These are phyloP conservation scores for Phialophora macrospora DNA, from an alignment of 2,329 filamentous ascomycete species.

Conservation along the genomic window DNA sequence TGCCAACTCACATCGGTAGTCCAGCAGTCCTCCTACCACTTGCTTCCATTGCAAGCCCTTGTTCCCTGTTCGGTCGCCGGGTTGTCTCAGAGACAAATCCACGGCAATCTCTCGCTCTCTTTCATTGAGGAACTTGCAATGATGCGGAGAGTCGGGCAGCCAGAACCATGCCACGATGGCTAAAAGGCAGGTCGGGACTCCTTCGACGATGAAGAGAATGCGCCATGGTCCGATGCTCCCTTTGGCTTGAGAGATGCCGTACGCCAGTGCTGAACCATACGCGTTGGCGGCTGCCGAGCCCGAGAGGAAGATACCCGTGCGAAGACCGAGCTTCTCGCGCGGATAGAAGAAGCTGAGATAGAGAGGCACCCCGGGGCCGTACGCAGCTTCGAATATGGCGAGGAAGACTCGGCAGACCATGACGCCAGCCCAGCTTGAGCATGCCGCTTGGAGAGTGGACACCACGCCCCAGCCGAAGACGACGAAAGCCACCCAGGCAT, in stretches of 20 bases:
- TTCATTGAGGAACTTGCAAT: constrained; percentile 50
- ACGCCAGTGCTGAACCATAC: constrained; percentile 49
- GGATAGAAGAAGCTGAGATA: constrained; percentile 65
- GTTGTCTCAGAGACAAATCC: constrained; percentile 37
- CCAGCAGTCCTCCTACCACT: constrained; percentile 51
- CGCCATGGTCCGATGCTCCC: constrained; percentile 65
- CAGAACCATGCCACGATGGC: constrained; percentile 60
- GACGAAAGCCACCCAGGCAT: constrained; percentile 38
- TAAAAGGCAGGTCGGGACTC: constrained; percentile 63
- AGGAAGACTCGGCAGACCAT: constrained; percentile 47
- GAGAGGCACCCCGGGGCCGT: constrained; percentile 54
- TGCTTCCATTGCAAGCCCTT: constrained; percentile 53
- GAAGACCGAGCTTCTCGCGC: constrained; percentile 61
- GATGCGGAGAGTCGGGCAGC: constrained; percentile 53
- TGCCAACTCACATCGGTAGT: constrained; percentile 54
- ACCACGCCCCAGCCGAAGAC: constrained; percentile 41
- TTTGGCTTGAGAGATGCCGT: constrained; percentile 63
- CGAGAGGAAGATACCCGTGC: constrained; percentile 58
- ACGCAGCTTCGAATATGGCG: constrained; percentile 46
- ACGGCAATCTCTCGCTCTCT: constrained; percentile 46
- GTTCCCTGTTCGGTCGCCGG: constrained; percentile 37
- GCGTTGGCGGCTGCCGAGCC: constrained; percentile 48
- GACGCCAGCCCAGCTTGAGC: constrained; percentile 38
- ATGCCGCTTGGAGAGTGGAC: constrained; percentile 39
- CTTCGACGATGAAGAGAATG: constrained; percentile 69